A percentile compares a stretch with the other conserved stretches of the same genome.
These are phyloP conservation scores for Dothideomycetes sp. DNA, from an alignment of 2,329 filamentous ascomycete genomes.

Conservation along the genomic window DNA sequence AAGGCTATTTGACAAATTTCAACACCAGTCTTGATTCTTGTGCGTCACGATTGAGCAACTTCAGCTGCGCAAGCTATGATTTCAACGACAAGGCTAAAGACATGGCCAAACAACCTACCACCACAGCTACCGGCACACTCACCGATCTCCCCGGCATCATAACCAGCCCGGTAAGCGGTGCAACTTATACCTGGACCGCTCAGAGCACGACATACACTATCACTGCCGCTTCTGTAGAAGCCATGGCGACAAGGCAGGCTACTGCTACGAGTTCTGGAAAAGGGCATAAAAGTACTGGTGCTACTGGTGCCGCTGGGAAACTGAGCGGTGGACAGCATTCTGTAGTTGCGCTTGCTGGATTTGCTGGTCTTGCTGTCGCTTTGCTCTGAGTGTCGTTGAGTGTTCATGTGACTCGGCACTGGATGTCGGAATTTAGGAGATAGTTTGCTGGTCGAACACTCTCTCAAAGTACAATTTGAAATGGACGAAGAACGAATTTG, in stretches of 20 bases:
- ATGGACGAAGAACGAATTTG: no score
- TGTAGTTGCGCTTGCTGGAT: not conserved
- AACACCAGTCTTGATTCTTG: not conserved
- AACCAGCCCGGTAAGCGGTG: constrained; percentile 1
- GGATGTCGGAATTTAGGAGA: no score
- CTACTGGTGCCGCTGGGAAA: not conserved
- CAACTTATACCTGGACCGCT: not conserved
- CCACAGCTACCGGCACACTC: constrained; percentile 1
- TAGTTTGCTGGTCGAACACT: no score
- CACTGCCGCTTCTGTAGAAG: constrained; percentile 6
- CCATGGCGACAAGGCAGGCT: constrained; percentile 1
- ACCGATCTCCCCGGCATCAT: constrained; percentile 2
- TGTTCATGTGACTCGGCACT: no score
- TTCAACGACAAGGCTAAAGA: constrained; percentile 1
- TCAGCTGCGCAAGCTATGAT: not conserved
- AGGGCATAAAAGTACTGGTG: not conserved
- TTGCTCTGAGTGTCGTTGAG: not conserved
- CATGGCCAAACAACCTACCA: not conserved
- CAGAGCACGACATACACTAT: not conserved
- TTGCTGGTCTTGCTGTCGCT: not conserved
- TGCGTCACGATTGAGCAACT: not conserved
- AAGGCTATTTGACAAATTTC: not conserved
- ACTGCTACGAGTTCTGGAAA: not conserved
- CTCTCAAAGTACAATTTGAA: no score
- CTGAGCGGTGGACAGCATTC: not conserved